Evolutionary conservation across 805 yeast genomes (phyloP), one percentile per base, ranked within the genome.

Genomic region (Metschnikowia picachoensis): DNA sequence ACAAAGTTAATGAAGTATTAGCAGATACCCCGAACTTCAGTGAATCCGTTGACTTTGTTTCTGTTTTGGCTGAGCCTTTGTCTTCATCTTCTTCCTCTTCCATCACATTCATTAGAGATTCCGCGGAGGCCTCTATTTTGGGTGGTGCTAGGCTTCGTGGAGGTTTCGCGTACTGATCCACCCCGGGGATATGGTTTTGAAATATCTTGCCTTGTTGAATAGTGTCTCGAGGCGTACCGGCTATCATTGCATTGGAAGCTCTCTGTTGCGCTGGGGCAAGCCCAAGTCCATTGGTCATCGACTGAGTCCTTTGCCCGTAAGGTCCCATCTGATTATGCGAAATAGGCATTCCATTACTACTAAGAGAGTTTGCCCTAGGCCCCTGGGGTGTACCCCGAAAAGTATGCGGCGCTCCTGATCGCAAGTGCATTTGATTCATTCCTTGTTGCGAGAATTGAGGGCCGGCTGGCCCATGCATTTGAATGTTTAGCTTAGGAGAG

Each of bases 1-100:
- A 29, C 35, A 30, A 30, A 16, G 39, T 37, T 31, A 44, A 35
- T 3, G 48, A 40, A 2, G 35, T 15, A 20, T 36, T 32, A 9
- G 39, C 16, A 4, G 43, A 30, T 8, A 29, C 30, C 8, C 39
- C 37, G 8, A 37, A 34, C 31, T 32, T 33, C 13, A 37, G 37
- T 8, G 45, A 37, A 7, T 20, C 25, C 7, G 25, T 20, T 20
- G 25, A 20, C 25, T 20, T 20, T 20, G 2, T 7, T 20, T 20
- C 25, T 20, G 25, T 5, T 20, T 20, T 20, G 25, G 25, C 32
- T 29, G 39, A 44, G 9, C 8, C 5, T n/a, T 29, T 41, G 5
- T 39, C 45, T 25, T 45, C 48, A 15, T 55, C 56, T 16, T 50
- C 59, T 2, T 55, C 59, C 30, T 52, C 59, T 37, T 53, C 58